Evolutionary conservation across 345 rosid genomes (phyloP), one percentile per base, ranked within the genome.

Genomic region (Eucalyptus regnans): DNA sequence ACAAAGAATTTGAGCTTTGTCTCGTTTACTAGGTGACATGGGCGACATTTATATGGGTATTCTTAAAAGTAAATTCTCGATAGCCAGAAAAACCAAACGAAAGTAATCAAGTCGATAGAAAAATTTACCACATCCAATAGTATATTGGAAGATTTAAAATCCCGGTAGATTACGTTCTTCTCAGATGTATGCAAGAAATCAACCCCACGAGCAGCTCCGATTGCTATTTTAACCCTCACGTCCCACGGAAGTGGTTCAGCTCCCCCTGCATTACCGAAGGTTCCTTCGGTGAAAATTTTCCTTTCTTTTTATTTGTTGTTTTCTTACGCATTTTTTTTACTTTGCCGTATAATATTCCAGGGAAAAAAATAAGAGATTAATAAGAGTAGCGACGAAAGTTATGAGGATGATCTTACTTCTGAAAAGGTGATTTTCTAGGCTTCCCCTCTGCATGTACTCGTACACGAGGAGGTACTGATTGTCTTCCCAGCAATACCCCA

Each of bases 401-500:
- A 6, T 12, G 62, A 16, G 46, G 87, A 41, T 76, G 84, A 31
- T 11, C 91, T 88, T 95, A 95, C 99, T 93, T 91, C 93, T 90
- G 88, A 97, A 96, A 29, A 97, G 96, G 86, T 96, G 97, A 8
- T 91, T 96, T 66, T 97, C 98, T 90, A 97, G 90, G 95, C 98
- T 95, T 6, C 99, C 99, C 89, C 91, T 96, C 27, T 94, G 94
- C 93, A 96, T 93, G 89, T 93, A 93, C 80, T 97, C 98, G 37
- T 97, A 97, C 17, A 97, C 97, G 33, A 97, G 97, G 25, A 96
- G 96, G 91, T 92, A 96, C 7, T 94, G 95, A 7, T 88, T 93
- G 6, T 96, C 98, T 88, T 97, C 99, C 95, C 95, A 94, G 89
- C 99, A 97, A 64, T 94, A 97, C 12, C 99, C 99, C 52, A 97